Conservation (phyloP, 2,329 filamentous ascomycete species). For the Beauveria bassiana region DNA sequence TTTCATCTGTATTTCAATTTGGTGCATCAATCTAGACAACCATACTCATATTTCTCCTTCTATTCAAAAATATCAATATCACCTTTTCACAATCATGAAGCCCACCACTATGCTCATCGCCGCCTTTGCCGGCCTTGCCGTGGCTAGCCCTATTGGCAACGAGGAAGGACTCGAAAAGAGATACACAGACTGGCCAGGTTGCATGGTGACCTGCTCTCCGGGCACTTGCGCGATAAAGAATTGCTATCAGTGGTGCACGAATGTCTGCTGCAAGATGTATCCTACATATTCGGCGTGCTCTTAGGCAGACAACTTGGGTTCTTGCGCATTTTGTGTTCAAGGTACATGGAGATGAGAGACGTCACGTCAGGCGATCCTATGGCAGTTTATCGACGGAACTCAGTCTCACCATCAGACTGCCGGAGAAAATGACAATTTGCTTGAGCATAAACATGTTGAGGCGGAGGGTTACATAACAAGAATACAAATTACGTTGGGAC, state of each 20-base stretch:
- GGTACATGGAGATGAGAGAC: too few relatives aligned
- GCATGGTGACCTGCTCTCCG: neutral
- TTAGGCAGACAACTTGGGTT: neutral
- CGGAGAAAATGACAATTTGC: neutral
- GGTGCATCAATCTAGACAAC: neutral
- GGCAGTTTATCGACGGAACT: neutral
- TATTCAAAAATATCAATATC: neutral
- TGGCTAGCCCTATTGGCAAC: slow-evolving; percentile 2
- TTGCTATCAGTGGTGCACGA: slow-evolving; percentile 9
- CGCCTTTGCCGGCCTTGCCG: slow-evolving; percentile 3
- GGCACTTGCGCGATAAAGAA: slow-evolving; percentile 6
- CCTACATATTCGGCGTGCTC: neutral
- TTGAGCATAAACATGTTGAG: neutral
- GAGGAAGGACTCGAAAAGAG: slow-evolving; percentile 10
- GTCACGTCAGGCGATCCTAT: neutral
- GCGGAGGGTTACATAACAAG: neutral
- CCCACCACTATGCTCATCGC: slow-evolving; percentile 4
- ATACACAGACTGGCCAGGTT: slow-evolving; percentile 9
- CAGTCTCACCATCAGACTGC: neutral
- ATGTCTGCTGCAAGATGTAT: neutral
- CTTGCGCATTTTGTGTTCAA: too few relatives aligned
- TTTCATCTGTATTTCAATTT: neutral
- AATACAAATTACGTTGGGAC: neutral
- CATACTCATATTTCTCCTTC: neutral
- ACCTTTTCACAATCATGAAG: slow-evolving; percentile 6